phyloP scores from a whole-genome alignment of 1,139 yeast genomes.

The Scheffersomyces segobiensis region DNA sequence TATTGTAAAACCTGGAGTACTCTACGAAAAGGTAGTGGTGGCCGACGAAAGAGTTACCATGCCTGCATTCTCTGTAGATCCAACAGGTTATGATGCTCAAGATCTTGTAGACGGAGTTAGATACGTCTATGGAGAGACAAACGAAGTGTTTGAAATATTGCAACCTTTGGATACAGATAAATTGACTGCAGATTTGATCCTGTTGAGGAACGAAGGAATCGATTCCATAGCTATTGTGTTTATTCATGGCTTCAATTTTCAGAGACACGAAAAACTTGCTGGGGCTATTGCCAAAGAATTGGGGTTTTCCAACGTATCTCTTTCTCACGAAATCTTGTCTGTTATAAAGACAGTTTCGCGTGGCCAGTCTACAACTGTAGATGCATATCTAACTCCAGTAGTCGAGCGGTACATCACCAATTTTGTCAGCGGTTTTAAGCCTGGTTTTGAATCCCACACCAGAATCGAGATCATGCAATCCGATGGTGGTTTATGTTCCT shows the following conservation, averaged over 20 bases:
- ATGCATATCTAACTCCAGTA: conserved; percentile 77
- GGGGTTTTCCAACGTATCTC: conserved; percentile 58
- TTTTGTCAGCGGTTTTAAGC: conserved; percentile 60
- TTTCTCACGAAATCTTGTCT: conserved; percentile 67
- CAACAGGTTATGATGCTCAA: conserved; percentile 30
- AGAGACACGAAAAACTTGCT: conserved; percentile 60
- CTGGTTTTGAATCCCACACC: conserved; percentile 33
- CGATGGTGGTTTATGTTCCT: conserved; percentile 56
- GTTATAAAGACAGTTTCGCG: conserved; percentile 73
- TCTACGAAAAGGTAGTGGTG: conserved; percentile 65
- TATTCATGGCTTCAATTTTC: conserved; percentile 69
- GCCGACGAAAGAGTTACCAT: conserved; percentile 73
- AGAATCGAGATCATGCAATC: conserved; percentile 57
- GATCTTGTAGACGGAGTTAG: conserved; percentile 16
- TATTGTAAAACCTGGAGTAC: conserved; percentile 56
- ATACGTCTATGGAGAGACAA: conserved; percentile 53
- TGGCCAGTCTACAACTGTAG: conserved; percentile 73
- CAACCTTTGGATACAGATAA: conserved; percentile 45
- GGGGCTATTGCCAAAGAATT: conserved; percentile 58
- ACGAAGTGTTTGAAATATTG: conserved; percentile 61
- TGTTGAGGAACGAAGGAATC: conserved; percentile 54
- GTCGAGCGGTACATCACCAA: conserved; percentile 60
- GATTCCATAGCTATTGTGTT: conserved; percentile 68
- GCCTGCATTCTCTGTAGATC: conserved; percentile 66
- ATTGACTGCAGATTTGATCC: conserved; percentile 37